Conservation (phyloP, 768 basidiomycete genomes). For the Leccinum incarnatum region DNA sequence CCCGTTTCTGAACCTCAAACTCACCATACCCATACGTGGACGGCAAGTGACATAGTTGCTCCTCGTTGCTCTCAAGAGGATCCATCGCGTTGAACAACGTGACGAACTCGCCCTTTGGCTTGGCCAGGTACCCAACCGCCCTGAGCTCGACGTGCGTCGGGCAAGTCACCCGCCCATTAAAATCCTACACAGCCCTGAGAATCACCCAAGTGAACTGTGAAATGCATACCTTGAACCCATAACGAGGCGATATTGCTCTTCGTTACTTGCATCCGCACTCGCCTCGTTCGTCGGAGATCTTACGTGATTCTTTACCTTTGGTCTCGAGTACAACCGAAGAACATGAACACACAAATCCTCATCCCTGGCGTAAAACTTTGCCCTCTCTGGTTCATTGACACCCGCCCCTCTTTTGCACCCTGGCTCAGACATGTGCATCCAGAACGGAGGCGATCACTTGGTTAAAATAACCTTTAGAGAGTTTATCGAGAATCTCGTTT, state of each 20-base stretch:
- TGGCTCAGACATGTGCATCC: slow-evolving; percentile 76
- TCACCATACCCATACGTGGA: slow-evolving; percentile 64
- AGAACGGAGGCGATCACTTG: slow-evolving; percentile 96
- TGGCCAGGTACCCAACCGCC: slow-evolving; percentile 71
- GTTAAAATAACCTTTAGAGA: slow-evolving; percentile 81
- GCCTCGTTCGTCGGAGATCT: slow-evolving; percentile 38
- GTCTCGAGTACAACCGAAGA: not conserved
- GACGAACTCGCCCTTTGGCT: slow-evolving; percentile 65
- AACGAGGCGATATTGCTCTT: slow-evolving; percentile 65
- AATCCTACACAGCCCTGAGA: not conserved
- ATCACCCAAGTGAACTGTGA: slow-evolving; percentile 58
- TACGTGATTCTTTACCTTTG: not conserved
- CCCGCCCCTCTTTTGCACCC: too few relatives aligned
- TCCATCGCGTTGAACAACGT: slow-evolving; percentile 69
- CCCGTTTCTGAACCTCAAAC: slow-evolving; percentile 42
- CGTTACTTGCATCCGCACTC: slow-evolving; percentile 49
- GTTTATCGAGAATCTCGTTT: slow-evolving; percentile 91
- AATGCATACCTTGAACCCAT: slow-evolving; percentile 55
- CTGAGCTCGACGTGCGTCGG: slow-evolving; percentile 54
- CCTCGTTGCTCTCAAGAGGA: slow-evolving; percentile 46
- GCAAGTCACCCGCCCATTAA: not conserved
- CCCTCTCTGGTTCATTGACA: too few relatives aligned
- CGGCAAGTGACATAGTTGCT: slow-evolving; percentile 46
- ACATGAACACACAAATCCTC: too few relatives aligned
- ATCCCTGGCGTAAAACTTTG: too few relatives aligned